phyloP scores from a whole-genome alignment of 2,329 filamentous ascomycete species.

The Sporothrix brasiliensis region DNA sequence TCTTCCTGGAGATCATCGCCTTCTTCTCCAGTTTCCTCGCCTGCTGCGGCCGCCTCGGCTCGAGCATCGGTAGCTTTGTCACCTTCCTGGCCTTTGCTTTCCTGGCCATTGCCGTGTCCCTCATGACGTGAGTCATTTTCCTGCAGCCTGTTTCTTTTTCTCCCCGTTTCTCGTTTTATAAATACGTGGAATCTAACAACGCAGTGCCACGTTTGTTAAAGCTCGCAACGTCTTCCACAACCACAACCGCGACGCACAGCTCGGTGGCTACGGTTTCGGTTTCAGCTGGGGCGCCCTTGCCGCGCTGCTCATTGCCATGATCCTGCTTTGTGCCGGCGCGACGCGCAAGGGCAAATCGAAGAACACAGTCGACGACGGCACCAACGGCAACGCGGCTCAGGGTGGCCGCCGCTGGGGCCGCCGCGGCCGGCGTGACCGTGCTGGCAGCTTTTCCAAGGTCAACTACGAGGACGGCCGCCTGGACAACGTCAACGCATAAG shows the following conservation, averaged over 20 bases:
- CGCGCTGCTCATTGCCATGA: conserved; percentile 64
- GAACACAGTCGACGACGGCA: neutral
- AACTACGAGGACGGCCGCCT: conserved; percentile 35
- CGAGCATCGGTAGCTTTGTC: conserved; percentile 65
- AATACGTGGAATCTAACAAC: conserved; percentile 34
- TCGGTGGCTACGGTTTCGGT: conserved; percentile 72
- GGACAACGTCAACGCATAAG: conserved; percentile 30
- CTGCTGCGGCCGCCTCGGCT: conserved; percentile 70
- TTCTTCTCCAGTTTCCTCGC: conserved; percentile 71
- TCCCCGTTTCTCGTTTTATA: neutral
- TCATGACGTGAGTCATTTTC: conserved; percentile 69
- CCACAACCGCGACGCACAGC: conserved; percentile 57
- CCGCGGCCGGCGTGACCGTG: conserved; percentile 24
- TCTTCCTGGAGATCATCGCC: conserved; percentile 73
- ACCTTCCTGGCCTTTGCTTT: conserved; percentile 67
- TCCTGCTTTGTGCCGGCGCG: conserved; percentile 67
- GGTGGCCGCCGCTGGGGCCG: conserved; percentile 17
- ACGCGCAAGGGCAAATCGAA: conserved; percentile 43
- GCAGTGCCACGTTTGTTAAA: conserved; percentile 64
- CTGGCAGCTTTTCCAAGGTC: conserved; percentile 35
- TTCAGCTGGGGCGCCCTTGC: conserved; percentile 76
- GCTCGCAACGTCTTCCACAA: conserved; percentile 67
- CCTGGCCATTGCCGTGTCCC: conserved; percentile 64
- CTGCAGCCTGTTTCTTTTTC: conserved; percentile 14
- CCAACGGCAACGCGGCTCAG: conserved; percentile 7